A percentile compares a stretch with the other conserved stretches of the same genome.
These are phyloP conservation scores for Neurospora sp. DNA, from an alignment of 495 filamentous ascomycete genomes.

Conservation along the genomic window DNA sequence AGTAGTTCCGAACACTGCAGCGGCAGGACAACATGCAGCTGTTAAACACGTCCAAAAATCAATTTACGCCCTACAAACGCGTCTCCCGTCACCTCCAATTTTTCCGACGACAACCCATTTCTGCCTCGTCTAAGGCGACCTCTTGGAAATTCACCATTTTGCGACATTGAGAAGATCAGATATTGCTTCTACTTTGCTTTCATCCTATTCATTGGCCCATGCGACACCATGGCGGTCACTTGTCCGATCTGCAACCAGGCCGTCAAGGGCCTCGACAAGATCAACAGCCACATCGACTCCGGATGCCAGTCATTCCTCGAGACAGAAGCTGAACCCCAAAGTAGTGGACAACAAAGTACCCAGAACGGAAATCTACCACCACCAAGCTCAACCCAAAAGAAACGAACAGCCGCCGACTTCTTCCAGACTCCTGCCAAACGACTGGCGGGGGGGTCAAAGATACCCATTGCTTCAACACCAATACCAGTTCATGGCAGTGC, in stretches of 20 bases:
- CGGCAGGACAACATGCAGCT: neutral
- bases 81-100: neutral
- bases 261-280: slow-evolving; percentile 57
- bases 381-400: slow-evolving; percentile 37
- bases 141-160: neutral
- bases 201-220: neutral
- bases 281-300: slow-evolving; percentile 89
- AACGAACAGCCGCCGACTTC: slow-evolving; percentile 54
- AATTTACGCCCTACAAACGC: slow-evolving; percentile 2
- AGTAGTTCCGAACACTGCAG: neutral
- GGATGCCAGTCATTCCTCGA: slow-evolving; percentile 53
- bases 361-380: slow-evolving; percentile 7
- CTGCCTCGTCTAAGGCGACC: neutral
- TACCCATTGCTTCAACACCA: slow-evolving; percentile 12
- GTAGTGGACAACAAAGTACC: slow-evolving; percentile 35
- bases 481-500: slow-evolving; percentile 14
- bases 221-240: slow-evolving; percentile 37
- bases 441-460: slow-evolving; percentile 24
- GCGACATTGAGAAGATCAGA: neutral
- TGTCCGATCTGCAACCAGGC: slow-evolving; percentile 80
- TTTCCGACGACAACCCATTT: neutral
- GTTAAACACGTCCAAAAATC: slow-evolving; percentile 6
- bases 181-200: neutral
- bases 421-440: slow-evolving; percentile 62
- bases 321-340: slow-evolving; percentile 17